A percentile compares a stretch with the other conserved stretches of the same genome.
Evolutionary conservation across 1,284 basidiomycete species (phyloP).

Genomic region (Rhodotorula sp.): DNA sequence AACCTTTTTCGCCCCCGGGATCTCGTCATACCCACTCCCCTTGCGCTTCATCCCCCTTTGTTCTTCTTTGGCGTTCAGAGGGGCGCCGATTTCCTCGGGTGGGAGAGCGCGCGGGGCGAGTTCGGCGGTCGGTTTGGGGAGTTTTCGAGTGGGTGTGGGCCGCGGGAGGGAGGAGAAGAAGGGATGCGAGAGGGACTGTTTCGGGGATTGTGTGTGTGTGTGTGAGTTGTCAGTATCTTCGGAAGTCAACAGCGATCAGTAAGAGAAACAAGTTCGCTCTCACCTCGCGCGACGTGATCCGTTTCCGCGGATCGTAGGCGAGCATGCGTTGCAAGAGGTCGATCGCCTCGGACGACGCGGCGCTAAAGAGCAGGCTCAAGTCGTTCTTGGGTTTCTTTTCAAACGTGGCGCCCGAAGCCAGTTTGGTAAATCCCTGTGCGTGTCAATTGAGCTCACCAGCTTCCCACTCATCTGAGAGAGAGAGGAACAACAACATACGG

Average conservation of each 20-base stretch:
- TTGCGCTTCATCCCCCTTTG: constrained; percentile 13
- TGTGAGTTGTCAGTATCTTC: no score
- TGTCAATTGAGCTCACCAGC: neutral
- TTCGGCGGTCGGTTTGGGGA: constrained; percentile 68
- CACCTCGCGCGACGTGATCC: constrained; percentile 78
- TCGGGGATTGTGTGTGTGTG: no score
- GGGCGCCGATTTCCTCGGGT: constrained; percentile 47
- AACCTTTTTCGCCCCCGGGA: constrained; percentile 35
- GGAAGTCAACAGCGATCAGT: no score
- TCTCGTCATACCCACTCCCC: constrained; percentile 18
- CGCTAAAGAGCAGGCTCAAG: constrained; percentile 82
- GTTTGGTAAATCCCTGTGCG: constrained; percentile 77
- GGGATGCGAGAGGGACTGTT: constrained; percentile 68
- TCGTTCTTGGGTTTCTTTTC: constrained; percentile 73
- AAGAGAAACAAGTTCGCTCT: constrained; percentile 42
- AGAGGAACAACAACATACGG: constrained; percentile 57
- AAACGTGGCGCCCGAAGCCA: constrained; percentile 84
- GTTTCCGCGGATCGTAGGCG: constrained; percentile 78
- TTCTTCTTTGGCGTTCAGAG: constrained; percentile 9
- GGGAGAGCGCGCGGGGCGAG: constrained; percentile 58
- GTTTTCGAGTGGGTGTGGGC: constrained; percentile 74
- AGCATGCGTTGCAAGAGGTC: constrained; percentile 79
- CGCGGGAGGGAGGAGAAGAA: constrained; percentile 76
- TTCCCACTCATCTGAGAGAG: no score
- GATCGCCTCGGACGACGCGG: constrained; percentile 81